Conservation (phyloP, 257 asterid species). For the Marsdenia floribunda region DNA sequence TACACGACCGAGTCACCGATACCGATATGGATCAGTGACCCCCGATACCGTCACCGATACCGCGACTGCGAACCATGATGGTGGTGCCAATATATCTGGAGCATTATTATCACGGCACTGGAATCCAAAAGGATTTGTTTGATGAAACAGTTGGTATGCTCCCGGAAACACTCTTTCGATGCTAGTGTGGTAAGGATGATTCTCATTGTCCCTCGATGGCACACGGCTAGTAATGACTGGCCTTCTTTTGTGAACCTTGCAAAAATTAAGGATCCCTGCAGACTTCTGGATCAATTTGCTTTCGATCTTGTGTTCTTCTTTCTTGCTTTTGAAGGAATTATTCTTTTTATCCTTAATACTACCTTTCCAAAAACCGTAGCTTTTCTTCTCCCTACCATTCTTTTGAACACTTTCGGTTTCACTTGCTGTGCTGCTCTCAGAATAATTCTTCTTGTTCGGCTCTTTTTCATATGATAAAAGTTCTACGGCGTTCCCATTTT, state of each 20-base stretch:
- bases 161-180: neutral
- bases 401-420: neutral
- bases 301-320: slow-evolving; percentile 4
- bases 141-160: neutral
- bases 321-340: neutral
- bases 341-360: neutral
- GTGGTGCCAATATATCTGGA: neutral
- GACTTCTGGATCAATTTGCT: neutral
- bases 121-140: neutral
- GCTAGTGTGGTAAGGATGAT: slow-evolving; percentile 7
- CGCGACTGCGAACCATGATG: no score
- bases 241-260: slow-evolving; percentile 5
- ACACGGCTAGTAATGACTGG: neutral
- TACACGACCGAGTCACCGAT: no score
- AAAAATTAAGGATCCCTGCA: slow-evolving; percentile 11
- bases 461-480: neutral
- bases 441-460: neutral
- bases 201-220: neutral
- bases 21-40: no score
- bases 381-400: slow-evolving; percentile 1
- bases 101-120: neutral
- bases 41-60: no score
- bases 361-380: neutral
- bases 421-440: neutral
- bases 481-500: slow-evolving; percentile 12